Evolutionary conservation across 2,329 filamentous ascomycete genomes (phyloP), one percentile per base, ranked within the genome.

Genomic region (Graphilbum sp.): DNA sequence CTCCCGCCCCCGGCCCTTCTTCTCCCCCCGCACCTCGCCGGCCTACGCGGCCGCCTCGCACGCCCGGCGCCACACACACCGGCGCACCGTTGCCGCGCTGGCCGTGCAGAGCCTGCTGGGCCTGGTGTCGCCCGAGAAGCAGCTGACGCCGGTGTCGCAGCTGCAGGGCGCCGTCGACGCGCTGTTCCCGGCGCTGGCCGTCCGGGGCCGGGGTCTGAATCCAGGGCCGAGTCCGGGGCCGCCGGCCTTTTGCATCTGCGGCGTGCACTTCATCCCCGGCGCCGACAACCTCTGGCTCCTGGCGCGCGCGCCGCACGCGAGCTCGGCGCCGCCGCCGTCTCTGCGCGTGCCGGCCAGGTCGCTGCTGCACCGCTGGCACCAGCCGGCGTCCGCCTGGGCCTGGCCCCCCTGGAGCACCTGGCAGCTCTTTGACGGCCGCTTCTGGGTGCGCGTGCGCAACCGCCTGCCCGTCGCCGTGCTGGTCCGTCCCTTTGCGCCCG

Each of bases 371-470:
- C 42, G 45, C 16, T 42, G 42, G 31, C 30, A 27, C 18, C 34
- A 34, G 15, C 18, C 35, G 16, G 40, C 38, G 6, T 33, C 30
- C 11, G 25, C 36, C 2, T 54, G 51, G 51, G 42, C 43, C 8
- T 53, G 53, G 51, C 41, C 46, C 2, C 5, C n/a, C 3, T 58
- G 55, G 56, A 42, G 40, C 27, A 43, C 37, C 2, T 62, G 60
- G 55, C 42, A 47, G 34, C 51, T 67, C 38, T 79, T 65, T 57
- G 75, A 79, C 51, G 68, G 71, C 0, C 68, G 75, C 2, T 79
- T 66, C 53, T 79, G 75, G 75, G 53, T 77, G 15, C 59, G 63
- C 15, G 39, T 73, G 10, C 53, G 54, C 17, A 54, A 61, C 34
- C 60, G 62, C 5, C 53, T 63, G 7, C 60, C 60, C 3, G 57